Conservation (phyloP, 2,329 filamentous ascomycete genomes). For the Huntiella savannae region DNA sequence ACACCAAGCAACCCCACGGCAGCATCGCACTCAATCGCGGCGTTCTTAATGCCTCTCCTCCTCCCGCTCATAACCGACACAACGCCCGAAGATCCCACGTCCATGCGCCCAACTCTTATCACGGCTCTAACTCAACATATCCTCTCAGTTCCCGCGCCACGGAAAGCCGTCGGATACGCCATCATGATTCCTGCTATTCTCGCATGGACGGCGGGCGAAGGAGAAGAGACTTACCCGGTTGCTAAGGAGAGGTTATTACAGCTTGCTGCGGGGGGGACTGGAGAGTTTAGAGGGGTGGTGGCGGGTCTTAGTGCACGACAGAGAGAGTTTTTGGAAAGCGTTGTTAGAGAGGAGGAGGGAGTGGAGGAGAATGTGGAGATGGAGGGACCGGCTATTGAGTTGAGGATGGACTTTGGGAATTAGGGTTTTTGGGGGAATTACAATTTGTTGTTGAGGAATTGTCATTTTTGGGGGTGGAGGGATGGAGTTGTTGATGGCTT, state of each 20-base stretch:
- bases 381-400: conserved; percentile 59
- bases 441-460: no score
- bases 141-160: conserved; percentile 24
- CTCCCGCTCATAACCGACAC: conserved; percentile 55
- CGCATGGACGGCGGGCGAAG: conserved; percentile 45
- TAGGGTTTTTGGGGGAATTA: neutral
- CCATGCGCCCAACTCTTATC: conserved; percentile 48
- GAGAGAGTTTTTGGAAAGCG: conserved; percentile 60
- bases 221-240: conserved; percentile 37
- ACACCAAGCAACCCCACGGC: conserved; percentile 41
- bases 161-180: conserved; percentile 44
- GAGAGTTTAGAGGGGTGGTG: conserved; percentile 56
- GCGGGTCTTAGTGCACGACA: conserved; percentile 50
- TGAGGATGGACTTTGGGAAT: conserved; percentile 80
- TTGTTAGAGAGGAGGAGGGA: conserved; percentile 45
- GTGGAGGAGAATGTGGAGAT: conserved; percentile 18
- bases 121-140: conserved; percentile 63
- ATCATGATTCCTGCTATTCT: conserved; percentile 64
- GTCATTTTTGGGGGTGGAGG: neutral
- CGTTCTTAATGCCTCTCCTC: conserved; percentile 56
- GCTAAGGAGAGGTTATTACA: conserved; percentile 63
- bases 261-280: conserved; percentile 56
- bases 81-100: conserved; percentile 60
- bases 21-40: conserved; percentile 54
- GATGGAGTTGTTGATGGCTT: neutral